A percentile compares a stretch with the other conserved stretches of the same genome.
phyloP scores from a whole-genome alignment of 768 basidiomycete genomes.

The Tulasnella sp. region DNA sequence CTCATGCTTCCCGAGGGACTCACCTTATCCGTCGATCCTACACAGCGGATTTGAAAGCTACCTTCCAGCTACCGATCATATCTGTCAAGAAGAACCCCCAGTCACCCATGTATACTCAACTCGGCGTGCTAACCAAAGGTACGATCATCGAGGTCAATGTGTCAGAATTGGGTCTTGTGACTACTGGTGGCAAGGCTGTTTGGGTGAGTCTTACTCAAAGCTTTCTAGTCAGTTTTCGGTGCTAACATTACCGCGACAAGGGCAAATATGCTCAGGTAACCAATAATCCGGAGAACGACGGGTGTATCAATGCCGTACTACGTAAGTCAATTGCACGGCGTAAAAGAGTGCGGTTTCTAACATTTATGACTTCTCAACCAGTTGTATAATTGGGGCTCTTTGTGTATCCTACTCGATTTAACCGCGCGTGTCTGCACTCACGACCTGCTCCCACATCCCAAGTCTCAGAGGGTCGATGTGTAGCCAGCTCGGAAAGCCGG shows the following conservation, averaged over 20 bases:
- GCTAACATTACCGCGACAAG: constrained; percentile 2
- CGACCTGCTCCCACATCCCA: background rate
- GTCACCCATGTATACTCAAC: constrained; percentile 93
- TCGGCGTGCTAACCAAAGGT: constrained; percentile 96
- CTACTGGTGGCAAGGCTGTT: constrained; percentile 77
- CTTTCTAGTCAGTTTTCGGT: background rate
- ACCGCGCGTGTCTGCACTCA: background rate
- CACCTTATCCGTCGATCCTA: background rate
- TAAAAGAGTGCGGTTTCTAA: background rate
- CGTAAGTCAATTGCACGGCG: constrained; percentile 37
- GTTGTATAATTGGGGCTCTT: background rate
- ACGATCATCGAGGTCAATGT: constrained; percentile 98
- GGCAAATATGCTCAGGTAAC: constrained; percentile 40
- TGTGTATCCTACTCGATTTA: background rate
- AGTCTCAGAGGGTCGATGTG: background rate
- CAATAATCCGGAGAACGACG: constrained; percentile 64
- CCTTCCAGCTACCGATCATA: constrained; percentile 95
- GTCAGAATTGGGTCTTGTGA: constrained; percentile 96
- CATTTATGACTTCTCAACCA: background rate
- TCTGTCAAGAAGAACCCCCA: constrained; percentile 99
- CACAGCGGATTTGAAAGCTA: constrained; percentile 90
- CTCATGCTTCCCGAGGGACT: background rate
- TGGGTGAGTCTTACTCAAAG: constrained; percentile 27
- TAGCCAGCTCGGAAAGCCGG: background rate
- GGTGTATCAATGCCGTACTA: constrained; percentile 90